Base-by-base conservation (phyloP, 1,139 yeast species). In the Dujonia santamariae region DNA sequence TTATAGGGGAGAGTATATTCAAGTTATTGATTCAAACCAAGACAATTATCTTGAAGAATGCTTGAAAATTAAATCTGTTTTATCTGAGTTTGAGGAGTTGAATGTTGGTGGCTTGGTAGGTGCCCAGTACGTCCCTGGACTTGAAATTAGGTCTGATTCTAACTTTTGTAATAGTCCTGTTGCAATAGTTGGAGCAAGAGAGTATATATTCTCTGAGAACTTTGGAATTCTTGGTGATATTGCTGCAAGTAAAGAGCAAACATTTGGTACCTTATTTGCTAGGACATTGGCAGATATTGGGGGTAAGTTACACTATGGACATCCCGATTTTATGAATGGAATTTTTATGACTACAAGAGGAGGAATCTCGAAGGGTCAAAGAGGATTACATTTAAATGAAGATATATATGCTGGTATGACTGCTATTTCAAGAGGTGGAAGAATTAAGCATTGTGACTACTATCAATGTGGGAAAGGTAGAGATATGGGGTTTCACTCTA, bases 391-490 rank as follows among this genome's bases (percentile, higher is more conserved):
- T 56, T 63, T 87, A 45, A 87, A 87, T 54, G 96, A 87, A 50
- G 96, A 87, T 53, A 87, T 87, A 14, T 87, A 84, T 57, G 96
- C 96, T 5, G 96, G 96, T 1, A 87, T 87, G 80, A 85, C 70
- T 47, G 95, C 94, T 0, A 54, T 82, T 21, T 63, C 82, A 42
- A 67, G 96, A 37, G 96, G 96, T 2, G 96, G 96, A 0, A 63
- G 85, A 39, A 87, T 87, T 34, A 85, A 85, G 50, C 96, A 87
- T 52, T 80, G 92, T 52, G 96, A 87, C 50, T 87, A 82, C 51
- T 81, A 74, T 48, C 96, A 87, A 51, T 87, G 96, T 60, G 96
- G 96, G 0, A 87, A 87, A 54, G 96, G 96, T 0, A 65, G 96
- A 42, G 96, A 87, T 58, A 63, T 87, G 26, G 96, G 96, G 0